phyloP scores from a whole-genome alignment of 208 protist species.

The Wallacemonas sp. region DNA sequence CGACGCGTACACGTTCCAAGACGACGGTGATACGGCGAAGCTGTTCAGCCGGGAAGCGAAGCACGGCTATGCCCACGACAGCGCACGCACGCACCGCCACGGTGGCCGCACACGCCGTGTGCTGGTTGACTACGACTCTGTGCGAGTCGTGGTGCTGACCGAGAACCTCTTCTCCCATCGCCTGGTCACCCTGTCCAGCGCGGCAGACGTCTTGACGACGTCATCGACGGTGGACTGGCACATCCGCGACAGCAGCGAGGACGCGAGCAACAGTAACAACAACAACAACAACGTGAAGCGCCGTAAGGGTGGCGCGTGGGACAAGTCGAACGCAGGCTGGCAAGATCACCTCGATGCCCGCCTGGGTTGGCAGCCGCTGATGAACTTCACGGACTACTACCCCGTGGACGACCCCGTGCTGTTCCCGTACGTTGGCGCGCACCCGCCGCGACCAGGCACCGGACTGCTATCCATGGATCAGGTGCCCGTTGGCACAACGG shows the following conservation, averaged over 20 bases:
- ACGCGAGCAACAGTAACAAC: not conserved
- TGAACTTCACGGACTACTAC: constrained; percentile 31
- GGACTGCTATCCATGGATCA: constrained; percentile 42
- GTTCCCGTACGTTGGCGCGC: constrained; percentile 44
- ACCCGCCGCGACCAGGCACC: constrained; percentile 31
- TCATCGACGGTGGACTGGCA: constrained; percentile 70
- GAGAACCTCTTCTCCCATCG: constrained; percentile 67
- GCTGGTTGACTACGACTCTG: constrained; percentile 76
- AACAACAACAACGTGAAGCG: too few species aligned
- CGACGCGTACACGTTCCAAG: not conserved
- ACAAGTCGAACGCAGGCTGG: not conserved
- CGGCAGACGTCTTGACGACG: constrained; percentile 55
- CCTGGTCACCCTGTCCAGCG: constrained; percentile 74
- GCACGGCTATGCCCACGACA: not conserved
- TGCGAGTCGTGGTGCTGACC: constrained; percentile 77
- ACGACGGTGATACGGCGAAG: not conserved
- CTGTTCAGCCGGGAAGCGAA: constrained; percentile 2
- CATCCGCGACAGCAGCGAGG: constrained; percentile 26
- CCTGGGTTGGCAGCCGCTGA: constrained; percentile 20
- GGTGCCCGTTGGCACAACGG: constrained; percentile 61
- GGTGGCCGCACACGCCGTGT: constrained; percentile 24
- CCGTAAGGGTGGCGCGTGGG: not conserved
- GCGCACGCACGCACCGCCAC: not conserved
- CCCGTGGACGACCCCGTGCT: constrained; percentile 11
- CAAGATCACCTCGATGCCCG: not conserved